Percentiles rank a stretch among this genome's conserved stretches.
These are phyloP conservation scores for Crithidia brevicula DNA, from an alignment of 208 protist species.

Conservation along the genomic window DNA sequence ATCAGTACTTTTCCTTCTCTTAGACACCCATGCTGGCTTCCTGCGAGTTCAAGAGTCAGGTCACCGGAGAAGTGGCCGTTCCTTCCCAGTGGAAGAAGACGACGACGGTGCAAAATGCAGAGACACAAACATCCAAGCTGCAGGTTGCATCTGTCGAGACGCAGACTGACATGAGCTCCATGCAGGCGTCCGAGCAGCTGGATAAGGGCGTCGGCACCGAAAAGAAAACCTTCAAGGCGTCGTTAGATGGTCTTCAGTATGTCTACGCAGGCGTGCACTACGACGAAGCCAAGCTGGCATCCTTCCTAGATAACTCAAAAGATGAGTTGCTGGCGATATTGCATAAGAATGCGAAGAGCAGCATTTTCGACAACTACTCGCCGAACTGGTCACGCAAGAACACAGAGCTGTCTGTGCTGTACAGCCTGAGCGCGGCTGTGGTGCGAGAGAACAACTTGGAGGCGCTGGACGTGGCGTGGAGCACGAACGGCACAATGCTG, in stretches of 20 bases:
- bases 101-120: constrained; percentile 32
- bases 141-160: constrained; percentile 36
- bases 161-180: constrained; percentile 73
- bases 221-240: constrained; percentile 47
- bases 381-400: constrained; percentile 82
- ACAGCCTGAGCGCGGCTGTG: constrained; percentile 70
- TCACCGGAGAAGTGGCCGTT: constrained; percentile 78
- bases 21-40: constrained; percentile 43
- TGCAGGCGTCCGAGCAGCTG: constrained; percentile 52
- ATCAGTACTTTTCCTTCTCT: neutral
- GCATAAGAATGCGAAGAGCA: constrained; percentile 71
- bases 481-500: constrained; percentile 78
- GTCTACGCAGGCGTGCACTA: constrained; percentile 66
- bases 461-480: constrained; percentile 82
- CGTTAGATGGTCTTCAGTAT: constrained; percentile 80
- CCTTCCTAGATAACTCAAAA: constrained; percentile 63
- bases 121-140: constrained; percentile 58
- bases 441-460: constrained; percentile 73
- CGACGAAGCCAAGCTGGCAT: constrained; percentile 60
- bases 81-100: constrained; percentile 64
- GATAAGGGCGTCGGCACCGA: constrained; percentile 80
- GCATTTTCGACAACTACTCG: constrained; percentile 84
- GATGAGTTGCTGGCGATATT: constrained; percentile 68
- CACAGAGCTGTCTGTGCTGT: constrained; percentile 56
- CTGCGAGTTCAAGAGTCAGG: constrained; percentile 79